Evolutionary conservation across 1,284 basidiomycete species (phyloP), one percentile per base, ranked within the genome.

Genomic region (Trichosporon faecale): DNA sequence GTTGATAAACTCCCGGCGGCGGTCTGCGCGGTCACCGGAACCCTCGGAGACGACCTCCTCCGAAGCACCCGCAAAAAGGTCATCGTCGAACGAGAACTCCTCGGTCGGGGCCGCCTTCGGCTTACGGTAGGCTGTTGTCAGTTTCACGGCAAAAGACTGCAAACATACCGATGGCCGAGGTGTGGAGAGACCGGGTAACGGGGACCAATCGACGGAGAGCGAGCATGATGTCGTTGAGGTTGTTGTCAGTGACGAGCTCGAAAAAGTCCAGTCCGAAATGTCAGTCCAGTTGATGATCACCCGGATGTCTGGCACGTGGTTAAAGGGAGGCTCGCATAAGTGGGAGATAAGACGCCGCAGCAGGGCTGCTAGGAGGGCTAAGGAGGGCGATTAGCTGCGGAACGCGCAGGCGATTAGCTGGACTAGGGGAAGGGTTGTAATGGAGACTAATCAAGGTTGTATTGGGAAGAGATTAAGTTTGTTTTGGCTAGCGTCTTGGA

Each of bases 161-260:
- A 3, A 14, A 11, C 35, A 5, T 35, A 64, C 63, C 63, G 44
- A 44, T 37, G 23, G 63, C 63, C 9, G 63, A 64, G 27, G 68
- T 44, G 70, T 73, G 72, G 46, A 73, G 63, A 27, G 69, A 57
- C 46, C 72, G 69, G 6, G 67, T 55, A n/a, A 57, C 64, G 16
- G 69, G 65, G 40, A 66, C 63, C 44, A 67, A 27, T 64, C 69
- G 72, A 61, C 69, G 69, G 66, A 73, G 72, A 29, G 69, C 69
- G 68, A 73, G 70, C 72, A 73, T 73, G 29, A 35, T 68, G 65
- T 9, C 33, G 46, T 37, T 44, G 65, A 37, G 25, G 25, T 66
- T 61, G 68, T n/a, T 67, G 37, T 61, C 29, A 49, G 33, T 29
- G 18, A 65, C 64, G 64, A 66, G 27, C 31, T 66, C 25, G 57